Evolutionary conservation across 1,139 yeast genomes (phyloP).

Genomic region (Debaryomycetaceae sp.): DNA sequence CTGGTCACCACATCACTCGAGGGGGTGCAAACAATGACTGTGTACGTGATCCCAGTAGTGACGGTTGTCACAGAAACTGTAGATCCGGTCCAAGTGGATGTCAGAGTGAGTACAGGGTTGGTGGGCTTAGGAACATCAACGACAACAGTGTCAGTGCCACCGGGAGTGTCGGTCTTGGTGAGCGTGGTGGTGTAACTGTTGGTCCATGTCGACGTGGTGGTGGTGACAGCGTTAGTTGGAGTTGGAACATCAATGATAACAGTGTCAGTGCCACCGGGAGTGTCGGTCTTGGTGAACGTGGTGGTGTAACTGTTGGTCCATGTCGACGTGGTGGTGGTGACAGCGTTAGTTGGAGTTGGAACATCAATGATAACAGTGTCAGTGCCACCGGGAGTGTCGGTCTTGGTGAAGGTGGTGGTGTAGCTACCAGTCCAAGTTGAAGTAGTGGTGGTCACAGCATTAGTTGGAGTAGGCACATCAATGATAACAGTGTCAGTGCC

Average conservation of each 20-base stretch:
- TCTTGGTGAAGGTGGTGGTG: constrained; percentile 6
- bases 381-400: neutral
- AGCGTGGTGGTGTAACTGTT: neutral
- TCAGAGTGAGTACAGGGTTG: constrained; percentile 9
- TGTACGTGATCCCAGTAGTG: constrained; percentile 12
- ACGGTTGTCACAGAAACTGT: constrained; percentile 10
- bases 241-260: constrained; percentile 10
- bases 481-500: constrained; percentile 14
- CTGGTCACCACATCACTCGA: too few species aligned
- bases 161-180: constrained; percentile 9
- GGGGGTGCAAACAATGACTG: constrained; percentile 10
- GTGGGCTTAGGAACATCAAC: constrained; percentile 8
- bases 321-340: too few species aligned
- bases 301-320: neutral
- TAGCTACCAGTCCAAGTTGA: constrained; percentile 7
- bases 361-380: constrained; percentile 4
- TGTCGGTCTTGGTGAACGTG: constrained; percentile 8
- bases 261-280: constrained; percentile 9
- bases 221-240: constrained; percentile 5
- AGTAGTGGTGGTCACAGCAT: constrained; percentile 4
- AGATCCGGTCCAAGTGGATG: constrained; percentile 16
- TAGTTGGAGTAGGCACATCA: constrained; percentile 3
- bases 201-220: too few species aligned
- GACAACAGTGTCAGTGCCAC: constrained; percentile 11
- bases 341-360: constrained; percentile 8